Evolutionary conservation across 352 stramenopile genomes (phyloP), one percentile per base, ranked within the genome.

Genomic region (Blastocystis hominis): DNA sequence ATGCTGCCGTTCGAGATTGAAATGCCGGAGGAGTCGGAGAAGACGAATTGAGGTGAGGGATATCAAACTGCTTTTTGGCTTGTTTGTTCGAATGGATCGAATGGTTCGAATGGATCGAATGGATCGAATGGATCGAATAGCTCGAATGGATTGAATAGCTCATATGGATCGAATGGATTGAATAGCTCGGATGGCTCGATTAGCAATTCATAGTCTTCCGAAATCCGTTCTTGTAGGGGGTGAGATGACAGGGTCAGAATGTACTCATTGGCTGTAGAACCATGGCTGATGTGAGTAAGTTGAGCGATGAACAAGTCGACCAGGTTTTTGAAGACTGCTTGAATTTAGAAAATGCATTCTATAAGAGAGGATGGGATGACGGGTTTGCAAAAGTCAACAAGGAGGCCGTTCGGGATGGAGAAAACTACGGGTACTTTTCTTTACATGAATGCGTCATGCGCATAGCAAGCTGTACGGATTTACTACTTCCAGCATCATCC

Each of bases 381-480:
- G 68, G 68, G 38, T 10, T 56, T 20, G 30, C 15, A 13, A 78
- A 61, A 50, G 40, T 78, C 5, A 78, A 78, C 42, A 6, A 78
- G 10, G 68, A 78, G 46, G 68, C 68, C 9, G 10, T 61, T 78
- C 24, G 59, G 47, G 15, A 6, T 34, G 68, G 68, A 56, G 59
- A 78, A 24, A 34, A 78, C 1, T 78, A 78, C 34, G 68, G 68
- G 68, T 78, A 78, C n/a, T 55, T 15, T 42, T n/a, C 40, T 78
- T 44, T 2, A 34, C 30, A 0, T 3, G 7, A 78, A n/a, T 56
- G 7, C 17, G n/a, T 15, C 59, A 34, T 36, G 3, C 46, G 0
- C 9, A 2, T 78, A 78, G 68, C n/a, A 78, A 78, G 34, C 47
- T 78, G 9, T 78, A 78, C 34, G 68, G 68, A 62, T 78, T 44